Evolutionary conservation across 805 yeast genomes (phyloP), one percentile per base, ranked within the genome.

Genomic region (Zygosaccharomyces gambellarensis): DNA sequence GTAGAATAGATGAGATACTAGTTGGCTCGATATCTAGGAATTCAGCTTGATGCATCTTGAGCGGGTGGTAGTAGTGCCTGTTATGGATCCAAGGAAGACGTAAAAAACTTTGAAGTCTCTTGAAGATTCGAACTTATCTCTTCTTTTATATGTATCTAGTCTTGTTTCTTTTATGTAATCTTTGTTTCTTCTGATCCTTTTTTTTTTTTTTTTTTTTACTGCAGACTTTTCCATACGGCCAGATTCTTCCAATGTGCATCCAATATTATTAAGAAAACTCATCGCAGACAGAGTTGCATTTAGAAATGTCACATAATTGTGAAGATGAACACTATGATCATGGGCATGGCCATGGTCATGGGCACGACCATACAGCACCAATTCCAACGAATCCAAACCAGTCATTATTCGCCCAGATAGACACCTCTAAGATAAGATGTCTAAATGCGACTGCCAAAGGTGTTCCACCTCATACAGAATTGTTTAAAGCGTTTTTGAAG

Each of bases 1-100:
- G 92, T 39, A 94, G 75, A 38, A 94, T 72, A 5, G 96, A 86
- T 11, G 89, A 76, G 53, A 88, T 79, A 32, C 76, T 73, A 0
- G 90, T 80, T 30, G 78, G 79, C 22, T 75, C 72, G 1, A 74
- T 70, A 14, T 80, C 79, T 46, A 85, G 71, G 61, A 78, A 90
- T 62, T 85, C 82, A 5, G 96, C 95, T 38, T 73, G 72, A 65
- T 87, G 95, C 82, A 78, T 80, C 11, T 38, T n/a, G 36, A 25
- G 5, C 14, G n/a, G 3, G 5, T 23, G 28, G 2, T 6, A 8
- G 6, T 25, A 25, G 6, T 25, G 9, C 6, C 9, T 25, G 7
- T 25, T 5, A 7, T 25, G 6, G 6, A 25, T 25, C 9, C 9
- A 8, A 6, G 6, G 28, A 25, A 25, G 28, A 25, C 9, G 9